Conservation (phyloP, 257 asterid species). For the Nemophila menziesii region DNA sequence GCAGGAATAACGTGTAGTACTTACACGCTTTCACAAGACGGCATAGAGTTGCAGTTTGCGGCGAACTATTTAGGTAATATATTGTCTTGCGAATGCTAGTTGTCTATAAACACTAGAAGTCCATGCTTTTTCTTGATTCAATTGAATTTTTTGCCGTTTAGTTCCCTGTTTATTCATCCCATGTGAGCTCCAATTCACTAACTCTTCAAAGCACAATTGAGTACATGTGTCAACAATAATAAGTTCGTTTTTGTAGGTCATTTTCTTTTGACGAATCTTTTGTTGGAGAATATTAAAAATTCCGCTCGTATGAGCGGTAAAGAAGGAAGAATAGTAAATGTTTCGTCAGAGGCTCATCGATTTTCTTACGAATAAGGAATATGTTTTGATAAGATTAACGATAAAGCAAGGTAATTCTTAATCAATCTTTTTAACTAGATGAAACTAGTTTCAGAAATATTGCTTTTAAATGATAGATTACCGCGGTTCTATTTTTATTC, state of each 20-base stretch:
- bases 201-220: no score
- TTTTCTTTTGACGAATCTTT: constrained; percentile 33
- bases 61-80: constrained; percentile 58
- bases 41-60: constrained; percentile 66
- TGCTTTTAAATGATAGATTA: no score
- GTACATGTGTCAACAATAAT: no score
- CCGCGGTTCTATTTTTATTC: no score
- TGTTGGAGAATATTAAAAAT: constrained; percentile 27
- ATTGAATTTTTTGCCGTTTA: no score
- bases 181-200: no score
- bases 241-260: constrained; percentile 22
- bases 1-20: constrained; percentile 67
- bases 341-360: constrained; percentile 25
- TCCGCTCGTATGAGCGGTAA: constrained; percentile 21
- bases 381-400: constrained; percentile 25
- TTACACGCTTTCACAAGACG: constrained; percentile 47
- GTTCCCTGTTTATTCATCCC: no score
- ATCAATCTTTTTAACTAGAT: no score
- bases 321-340: constrained; percentile 34
- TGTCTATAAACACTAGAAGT: no score
- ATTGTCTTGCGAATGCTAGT: no score
- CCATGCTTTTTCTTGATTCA: no score
- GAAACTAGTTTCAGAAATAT: no score
- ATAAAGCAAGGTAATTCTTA: constrained; percentile 20
- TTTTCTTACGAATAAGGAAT: constrained; percentile 24